phyloP scores from a whole-genome alignment of 2,329 filamentous ascomycete species.

The Talaromyces rugulosus region DNA sequence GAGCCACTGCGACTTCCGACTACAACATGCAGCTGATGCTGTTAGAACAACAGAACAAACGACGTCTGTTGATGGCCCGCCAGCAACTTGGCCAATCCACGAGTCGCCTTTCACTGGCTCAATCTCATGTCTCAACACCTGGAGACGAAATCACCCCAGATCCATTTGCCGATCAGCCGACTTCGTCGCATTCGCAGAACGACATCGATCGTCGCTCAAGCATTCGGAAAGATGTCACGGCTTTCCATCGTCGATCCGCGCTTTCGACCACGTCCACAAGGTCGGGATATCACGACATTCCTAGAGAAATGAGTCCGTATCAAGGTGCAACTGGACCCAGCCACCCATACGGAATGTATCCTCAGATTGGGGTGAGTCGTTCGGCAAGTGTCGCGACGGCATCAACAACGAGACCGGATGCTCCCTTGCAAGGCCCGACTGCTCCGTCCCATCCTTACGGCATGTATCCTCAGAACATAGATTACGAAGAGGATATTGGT shows the following conservation, averaged over 20 bases:
- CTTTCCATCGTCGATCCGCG: conserved; percentile 28
- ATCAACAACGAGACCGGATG: conserved; percentile 59
- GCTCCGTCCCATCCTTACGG: conserved; percentile 80
- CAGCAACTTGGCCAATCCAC: conserved; percentile 12
- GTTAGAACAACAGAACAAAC: conserved; percentile 4
- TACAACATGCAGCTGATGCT: conserved; percentile 2
- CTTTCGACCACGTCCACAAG: conserved; percentile 25
- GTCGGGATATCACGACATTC: conserved; percentile 41
- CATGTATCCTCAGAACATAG: conserved; percentile 78
- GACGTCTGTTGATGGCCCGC: not conserved
- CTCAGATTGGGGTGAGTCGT: conserved; percentile 59
- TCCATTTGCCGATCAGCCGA: conserved; percentile 33
- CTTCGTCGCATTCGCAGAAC: not conserved
- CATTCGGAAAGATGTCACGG: conserved; percentile 30
- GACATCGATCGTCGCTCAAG: conserved; percentile 27
- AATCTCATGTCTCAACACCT: conserved; percentile 10
- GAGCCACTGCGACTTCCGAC: conserved; percentile 10
- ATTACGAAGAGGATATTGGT: conserved; percentile 52
- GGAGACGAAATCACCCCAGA: conserved; percentile 26
- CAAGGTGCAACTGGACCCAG: conserved; percentile 69
- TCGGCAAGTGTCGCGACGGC: conserved; percentile 67
- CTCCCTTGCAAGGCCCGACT: conserved; percentile 56
- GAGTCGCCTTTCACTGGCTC: conserved; percentile 11
- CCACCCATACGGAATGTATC: conserved; percentile 81
- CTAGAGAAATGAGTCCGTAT: conserved; percentile 59